phyloP scores from a whole-genome alignment of 2,329 filamentous ascomycete species.

The Trichoderma pleuroti region DNA sequence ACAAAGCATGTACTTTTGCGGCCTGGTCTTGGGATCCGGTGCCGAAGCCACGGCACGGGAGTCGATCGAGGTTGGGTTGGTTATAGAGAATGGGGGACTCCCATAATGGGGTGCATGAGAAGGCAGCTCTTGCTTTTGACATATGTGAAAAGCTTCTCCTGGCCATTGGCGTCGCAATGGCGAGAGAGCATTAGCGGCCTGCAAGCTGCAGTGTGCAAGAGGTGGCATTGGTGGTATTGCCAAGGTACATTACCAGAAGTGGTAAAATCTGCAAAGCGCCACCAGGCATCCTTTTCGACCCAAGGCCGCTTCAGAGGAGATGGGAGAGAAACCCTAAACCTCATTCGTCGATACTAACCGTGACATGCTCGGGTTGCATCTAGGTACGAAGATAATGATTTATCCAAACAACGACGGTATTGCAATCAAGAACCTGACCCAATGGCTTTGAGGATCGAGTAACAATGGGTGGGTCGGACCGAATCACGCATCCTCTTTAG shows the following conservation, averaged over 20 bases:
- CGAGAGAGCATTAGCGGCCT: not conserved
- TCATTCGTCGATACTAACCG: not conserved
- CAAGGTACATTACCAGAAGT: slow-evolving; percentile 2
- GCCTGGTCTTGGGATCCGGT: not conserved
- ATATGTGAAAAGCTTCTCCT: not conserved
- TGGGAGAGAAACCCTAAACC: not conserved
- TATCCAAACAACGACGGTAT: not conserved
- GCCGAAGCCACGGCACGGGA: slow-evolving; percentile 4
- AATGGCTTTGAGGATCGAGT: not conserved
- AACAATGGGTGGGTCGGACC: not conserved
- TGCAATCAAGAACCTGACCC: not conserved
- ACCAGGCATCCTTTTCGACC: not conserved
- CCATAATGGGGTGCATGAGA: not conserved
- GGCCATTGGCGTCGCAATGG: not conserved
- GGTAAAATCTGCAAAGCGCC: not conserved
- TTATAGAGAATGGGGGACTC: not conserved
- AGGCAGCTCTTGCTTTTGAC: not conserved
- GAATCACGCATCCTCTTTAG: slow-evolving; percentile 1
- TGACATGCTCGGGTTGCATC: not conserved
- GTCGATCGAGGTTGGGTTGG: not conserved
- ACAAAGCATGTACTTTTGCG: not conserved
- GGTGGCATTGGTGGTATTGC: not conserved
- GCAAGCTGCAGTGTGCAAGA: not conserved
- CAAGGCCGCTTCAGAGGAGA: not conserved
- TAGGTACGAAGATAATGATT: not conserved